Evolutionary conservation across 2,329 filamentous ascomycete species (phyloP).

Genomic region (Alternaria conjuncta): DNA sequence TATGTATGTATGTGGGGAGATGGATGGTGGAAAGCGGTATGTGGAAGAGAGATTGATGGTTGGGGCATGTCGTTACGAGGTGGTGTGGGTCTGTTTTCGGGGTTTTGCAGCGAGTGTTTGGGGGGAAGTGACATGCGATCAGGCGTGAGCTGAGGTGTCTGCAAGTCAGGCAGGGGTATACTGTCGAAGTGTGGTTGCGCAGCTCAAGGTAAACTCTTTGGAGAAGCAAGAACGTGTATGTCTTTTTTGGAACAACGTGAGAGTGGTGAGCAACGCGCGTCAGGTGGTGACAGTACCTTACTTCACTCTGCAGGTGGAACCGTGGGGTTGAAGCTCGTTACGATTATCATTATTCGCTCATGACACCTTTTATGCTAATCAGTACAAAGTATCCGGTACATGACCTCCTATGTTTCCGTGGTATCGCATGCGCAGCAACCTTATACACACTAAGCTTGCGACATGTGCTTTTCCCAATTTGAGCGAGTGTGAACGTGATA

Average conservation of each 20-base stretch:
- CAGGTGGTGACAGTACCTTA: background rate
- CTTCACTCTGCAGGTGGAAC: background rate
- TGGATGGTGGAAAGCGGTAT: background rate
- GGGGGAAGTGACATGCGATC: background rate
- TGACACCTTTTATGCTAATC: slow-evolving; percentile 3
- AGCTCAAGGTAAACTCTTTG: background rate
- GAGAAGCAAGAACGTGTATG: background rate
- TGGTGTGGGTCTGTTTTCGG: background rate
- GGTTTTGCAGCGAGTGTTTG: background rate
- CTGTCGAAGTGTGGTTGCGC: background rate
- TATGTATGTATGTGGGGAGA: background rate
- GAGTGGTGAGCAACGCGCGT: background rate
- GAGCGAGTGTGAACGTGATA: background rate
- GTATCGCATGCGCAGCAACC: background rate
- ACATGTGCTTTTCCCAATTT: background rate
- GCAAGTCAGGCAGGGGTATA: background rate
- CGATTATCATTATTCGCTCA: background rate
- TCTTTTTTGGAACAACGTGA: slow-evolving; percentile 4
- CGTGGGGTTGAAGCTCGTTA: background rate
- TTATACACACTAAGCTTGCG: slow-evolving; percentile 1
- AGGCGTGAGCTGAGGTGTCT: background rate
- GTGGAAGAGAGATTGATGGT: background rate
- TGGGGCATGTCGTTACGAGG: background rate
- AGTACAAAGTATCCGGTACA: slow-evolving; percentile 7
- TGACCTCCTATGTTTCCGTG: slow-evolving; percentile 1